Evolutionary conservation across 106 monocot genomes (phyloP).

Genomic region (Allium sativum): DNA sequence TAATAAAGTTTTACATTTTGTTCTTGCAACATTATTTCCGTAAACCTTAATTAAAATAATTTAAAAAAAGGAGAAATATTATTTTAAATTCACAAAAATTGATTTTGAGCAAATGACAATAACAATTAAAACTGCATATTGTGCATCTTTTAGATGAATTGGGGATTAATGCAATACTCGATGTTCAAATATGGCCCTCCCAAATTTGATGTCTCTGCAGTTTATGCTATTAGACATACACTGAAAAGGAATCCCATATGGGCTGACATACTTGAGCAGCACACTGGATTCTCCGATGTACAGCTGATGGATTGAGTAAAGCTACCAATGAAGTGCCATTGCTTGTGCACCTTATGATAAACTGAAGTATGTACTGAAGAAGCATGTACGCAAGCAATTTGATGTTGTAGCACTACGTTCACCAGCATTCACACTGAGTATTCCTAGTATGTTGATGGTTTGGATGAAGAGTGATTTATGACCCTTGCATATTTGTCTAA

Average conservation of each 20-base stretch:
- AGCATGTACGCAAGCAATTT: conserved; percentile 27
- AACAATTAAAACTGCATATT: too few relatives aligned
- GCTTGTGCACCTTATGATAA: conserved; percentile 26
- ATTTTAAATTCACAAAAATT: too few relatives aligned
- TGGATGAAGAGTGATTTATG: too few relatives aligned
- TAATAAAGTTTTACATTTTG: too few relatives aligned
- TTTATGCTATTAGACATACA: conserved; percentile 40
- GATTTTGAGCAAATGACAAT: too few relatives aligned
- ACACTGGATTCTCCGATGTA: conserved; percentile 41
- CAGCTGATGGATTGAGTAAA: conserved; percentile 28
- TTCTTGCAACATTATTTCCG: too few relatives aligned
- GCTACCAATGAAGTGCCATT: conserved; percentile 26
- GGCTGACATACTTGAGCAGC: conserved; percentile 39
- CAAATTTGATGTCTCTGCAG: conserved; percentile 48
- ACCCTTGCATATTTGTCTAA: too few relatives aligned
- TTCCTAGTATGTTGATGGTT: too few relatives aligned
- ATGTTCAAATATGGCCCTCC: conserved; percentile 37
- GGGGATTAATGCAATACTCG: conserved; percentile 45
- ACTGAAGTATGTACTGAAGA: conserved; percentile 44
- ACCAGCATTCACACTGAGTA: conserved; percentile 13
- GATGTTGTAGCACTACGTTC: conserved; percentile 31
- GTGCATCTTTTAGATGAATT: conserved; percentile 53
- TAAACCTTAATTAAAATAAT: too few relatives aligned
- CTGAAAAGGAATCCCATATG: conserved; percentile 45
- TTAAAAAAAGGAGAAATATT: too few relatives aligned